phyloP scores from a whole-genome alignment of 257 asterid genomes.

The Lantana camara region DNA sequence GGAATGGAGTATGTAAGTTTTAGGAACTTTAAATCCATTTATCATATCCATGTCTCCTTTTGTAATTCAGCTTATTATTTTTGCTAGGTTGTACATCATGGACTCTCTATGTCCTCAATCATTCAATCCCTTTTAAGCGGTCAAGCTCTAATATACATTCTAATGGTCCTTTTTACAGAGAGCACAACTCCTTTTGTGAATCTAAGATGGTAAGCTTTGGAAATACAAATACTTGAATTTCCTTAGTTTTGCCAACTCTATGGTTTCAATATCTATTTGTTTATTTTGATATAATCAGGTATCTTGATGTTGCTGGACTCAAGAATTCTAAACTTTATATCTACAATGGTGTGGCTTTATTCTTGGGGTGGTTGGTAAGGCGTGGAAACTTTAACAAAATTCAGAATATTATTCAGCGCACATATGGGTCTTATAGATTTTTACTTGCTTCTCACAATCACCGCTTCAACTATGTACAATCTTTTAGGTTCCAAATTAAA shows the following conservation, averaged over 20 bases:
- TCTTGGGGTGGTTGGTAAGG: constrained; percentile 93
- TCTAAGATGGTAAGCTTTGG: constrained; percentile 71
- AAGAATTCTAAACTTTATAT: constrained; percentile 69
- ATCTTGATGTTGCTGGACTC: constrained; percentile 74
- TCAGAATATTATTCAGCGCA: neutral
- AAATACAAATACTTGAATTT: neutral
- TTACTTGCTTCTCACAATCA: neutral
- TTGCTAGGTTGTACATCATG: constrained; percentile 84
- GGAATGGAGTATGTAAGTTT: constrained; percentile 91
- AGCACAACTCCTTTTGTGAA: constrained; percentile 94
- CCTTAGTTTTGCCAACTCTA: neutral
- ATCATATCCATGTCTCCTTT: neutral
- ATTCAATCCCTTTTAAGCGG: constrained; percentile 75
- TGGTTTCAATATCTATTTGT: constrained; percentile 1
- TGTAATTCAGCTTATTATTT: constrained; percentile 3
- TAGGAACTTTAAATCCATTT: constrained; percentile 11
- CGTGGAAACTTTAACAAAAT: constrained; percentile 20
- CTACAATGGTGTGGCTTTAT: constrained; percentile 77
- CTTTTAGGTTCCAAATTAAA: too few relatives aligned
- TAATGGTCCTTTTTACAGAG: constrained; percentile 92
- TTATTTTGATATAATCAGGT: constrained; percentile 49
- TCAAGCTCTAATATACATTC: constrained; percentile 77
- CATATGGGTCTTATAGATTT: neutral
- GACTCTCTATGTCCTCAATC: constrained; percentile 76
- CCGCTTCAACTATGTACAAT: neutral